These are phyloP conservation scores for Opeltia flavorubescens DNA, from an alignment of 495 filamentous ascomycete genomes.

Conservation along the genomic window DNA sequence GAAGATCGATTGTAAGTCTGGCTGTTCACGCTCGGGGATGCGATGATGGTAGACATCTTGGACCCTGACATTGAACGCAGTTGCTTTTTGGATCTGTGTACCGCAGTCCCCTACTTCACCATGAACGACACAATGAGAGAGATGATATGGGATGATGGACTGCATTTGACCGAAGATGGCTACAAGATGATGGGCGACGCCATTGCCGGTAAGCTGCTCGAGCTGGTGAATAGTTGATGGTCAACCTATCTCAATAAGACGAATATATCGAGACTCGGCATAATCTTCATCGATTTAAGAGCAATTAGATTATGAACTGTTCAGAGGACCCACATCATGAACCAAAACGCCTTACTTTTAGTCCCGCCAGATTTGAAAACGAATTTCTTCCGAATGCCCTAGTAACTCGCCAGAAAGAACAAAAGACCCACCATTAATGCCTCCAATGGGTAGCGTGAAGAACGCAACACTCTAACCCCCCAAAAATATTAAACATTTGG, in stretches of 20 bases:
- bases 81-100: conserved; percentile 34
- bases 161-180: conserved; percentile 44
- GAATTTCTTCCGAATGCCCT: too few relatives aligned
- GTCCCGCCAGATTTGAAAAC: too few relatives aligned
- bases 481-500: too few relatives aligned
- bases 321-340: not conserved
- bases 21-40: not conserved
- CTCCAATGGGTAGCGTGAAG: too few relatives aligned
- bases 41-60: conserved; percentile 15
- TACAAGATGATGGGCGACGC: conserved; percentile 44
- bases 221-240: conserved; percentile 19
- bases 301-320: not conserved
- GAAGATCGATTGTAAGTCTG: conserved; percentile 32
- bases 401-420: too few relatives aligned
- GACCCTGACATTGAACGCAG: not conserved
- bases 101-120: conserved; percentile 35
- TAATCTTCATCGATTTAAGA: not conserved
- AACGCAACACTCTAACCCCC: too few relatives aligned
- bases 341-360: not conserved
- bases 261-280: too few relatives aligned
- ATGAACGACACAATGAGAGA: conserved; percentile 27
- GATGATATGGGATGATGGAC: conserved; percentile 43
- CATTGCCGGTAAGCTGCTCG: conserved; percentile 33
- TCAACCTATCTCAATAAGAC: too few relatives aligned
- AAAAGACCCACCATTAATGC: too few relatives aligned